Base-by-base conservation (phyloP, 441 rosid genomes). In the Gossypium davidsonii region DNA sequence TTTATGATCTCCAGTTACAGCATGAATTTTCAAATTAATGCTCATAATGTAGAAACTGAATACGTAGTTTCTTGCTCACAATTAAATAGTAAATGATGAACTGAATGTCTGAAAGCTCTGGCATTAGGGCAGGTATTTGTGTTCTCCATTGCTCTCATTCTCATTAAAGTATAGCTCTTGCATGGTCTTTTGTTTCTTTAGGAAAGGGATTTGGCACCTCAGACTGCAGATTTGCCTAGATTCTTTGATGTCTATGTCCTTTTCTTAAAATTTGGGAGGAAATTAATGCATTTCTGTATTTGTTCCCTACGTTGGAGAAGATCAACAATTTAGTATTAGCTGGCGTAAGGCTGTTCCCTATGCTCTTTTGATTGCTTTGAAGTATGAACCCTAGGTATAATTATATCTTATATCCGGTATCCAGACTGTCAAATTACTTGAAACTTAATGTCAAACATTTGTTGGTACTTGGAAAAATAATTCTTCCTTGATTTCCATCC, bases 141-240 rank as follows among this genome's bases (percentile, higher is more conserved):
- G 12, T 20, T 44, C 70, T 44, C 25, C 23, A 44, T 65, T 18
- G 17, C 31, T 42, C 53, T 44, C 55, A 65, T 14, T 44, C 5
- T 21, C 31, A 21, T 44, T 65, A 10, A 4, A 18, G 28, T 63
- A 14, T 25, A n/a, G 7, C 31, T 8, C 59, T 25, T 49, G 34
- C 59, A 67, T 26, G 42, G 59, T 49, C 46, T 67, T 4, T 49
- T 67, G 71, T 39, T 67, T 67, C 8, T 49, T 3, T 53, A 49
- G 59, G 44, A 67, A 67, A 49, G 44, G 42, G 71, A 48, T 48
- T 48, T 67, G 71, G 23, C 59, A 49, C 55, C 55, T 26, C 58
- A 48, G 71, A 48, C 28, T 46, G 71, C 42, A 58, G 34, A 21
- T 18, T 6, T 67, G 23, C 57, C 18, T 20, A 65, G 53, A 67